Percentiles rank a stretch among this genome's conserved stretches.
Conservation (phyloP, 2,329 filamentous ascomycete species). For the Colletotrichum magnum region DNA sequence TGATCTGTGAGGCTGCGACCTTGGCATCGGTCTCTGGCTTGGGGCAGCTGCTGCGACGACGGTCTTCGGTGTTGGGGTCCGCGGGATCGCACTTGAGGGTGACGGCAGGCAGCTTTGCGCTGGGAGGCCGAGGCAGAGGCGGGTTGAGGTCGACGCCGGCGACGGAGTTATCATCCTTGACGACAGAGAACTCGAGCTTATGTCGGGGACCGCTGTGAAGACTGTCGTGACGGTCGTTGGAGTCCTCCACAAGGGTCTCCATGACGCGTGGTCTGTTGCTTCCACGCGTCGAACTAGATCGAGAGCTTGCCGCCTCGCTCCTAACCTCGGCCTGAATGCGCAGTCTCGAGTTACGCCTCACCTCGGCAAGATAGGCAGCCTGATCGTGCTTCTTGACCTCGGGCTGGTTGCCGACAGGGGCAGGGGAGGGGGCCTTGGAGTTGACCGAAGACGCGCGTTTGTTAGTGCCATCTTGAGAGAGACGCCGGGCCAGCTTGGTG, state of each 20-base stretch:
- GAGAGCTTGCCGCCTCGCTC: slow-evolving; percentile 32
- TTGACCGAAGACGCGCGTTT: slow-evolving; percentile 10
- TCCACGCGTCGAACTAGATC: slow-evolving; percentile 30
- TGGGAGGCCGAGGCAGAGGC: slow-evolving; percentile 1
- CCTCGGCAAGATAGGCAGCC: slow-evolving; percentile 21
- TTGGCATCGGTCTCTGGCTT: slow-evolving; percentile 13
- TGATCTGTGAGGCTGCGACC: slow-evolving; percentile 22
- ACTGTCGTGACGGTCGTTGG: slow-evolving; percentile 19
- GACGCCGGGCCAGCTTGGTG: slow-evolving; percentile 59
- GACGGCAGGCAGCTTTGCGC: slow-evolving; percentile 11
- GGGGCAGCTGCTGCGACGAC: slow-evolving; percentile 30
- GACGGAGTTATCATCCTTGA: slow-evolving; percentile 8
- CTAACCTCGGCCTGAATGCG: slow-evolving; percentile 29
- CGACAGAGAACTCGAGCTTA: slow-evolving; percentile 22
- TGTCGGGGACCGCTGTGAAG: slow-evolving; percentile 19
- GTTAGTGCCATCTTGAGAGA: slow-evolving; percentile 59
- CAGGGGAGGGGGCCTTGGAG: slow-evolving; percentile 2
- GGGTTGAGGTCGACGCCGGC: slow-evolving; percentile 1
- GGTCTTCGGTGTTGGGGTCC: slow-evolving; percentile 5
- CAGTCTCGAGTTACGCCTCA: slow-evolving; percentile 20
- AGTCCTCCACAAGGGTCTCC: slow-evolving; percentile 31
- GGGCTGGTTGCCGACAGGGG: background rate
- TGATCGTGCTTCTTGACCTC: slow-evolving; percentile 7
- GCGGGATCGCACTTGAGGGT: slow-evolving; percentile 26
- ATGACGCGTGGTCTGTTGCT: slow-evolving; percentile 30